Conservation (phyloP, 768 basidiomycete species). For the Boletellus emodensis region DNA sequence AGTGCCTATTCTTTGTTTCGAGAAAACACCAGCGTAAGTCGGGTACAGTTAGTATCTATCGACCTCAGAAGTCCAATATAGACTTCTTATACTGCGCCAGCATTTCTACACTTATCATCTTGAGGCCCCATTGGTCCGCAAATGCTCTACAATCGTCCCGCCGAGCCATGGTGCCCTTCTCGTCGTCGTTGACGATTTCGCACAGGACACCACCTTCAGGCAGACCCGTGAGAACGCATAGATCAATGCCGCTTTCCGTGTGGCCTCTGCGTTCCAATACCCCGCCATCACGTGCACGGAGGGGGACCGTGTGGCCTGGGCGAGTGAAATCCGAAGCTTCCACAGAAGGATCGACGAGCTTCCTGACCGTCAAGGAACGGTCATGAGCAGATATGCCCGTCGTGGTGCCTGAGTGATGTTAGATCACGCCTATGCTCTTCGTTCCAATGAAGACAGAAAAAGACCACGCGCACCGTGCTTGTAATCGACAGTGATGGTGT, state of each 20-base stretch:
- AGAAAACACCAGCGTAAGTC: too few species aligned
- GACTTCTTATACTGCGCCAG: conserved; percentile 43
- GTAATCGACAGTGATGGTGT: conserved; percentile 94
- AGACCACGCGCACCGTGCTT: conserved; percentile 55
- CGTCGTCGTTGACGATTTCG: conserved; percentile 92
- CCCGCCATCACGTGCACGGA: conserved; percentile 83
- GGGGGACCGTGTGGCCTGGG: conserved; percentile 93
- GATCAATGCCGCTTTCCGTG: conserved; percentile 86
- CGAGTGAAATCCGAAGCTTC: conserved; percentile 73
- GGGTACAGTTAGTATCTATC: too few species aligned
- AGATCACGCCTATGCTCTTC: not conserved
- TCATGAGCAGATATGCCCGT: conserved; percentile 98
- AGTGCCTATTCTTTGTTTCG: too few species aligned
- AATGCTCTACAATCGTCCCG: conserved; percentile 91
- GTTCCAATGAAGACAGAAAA: not conserved
- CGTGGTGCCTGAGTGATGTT: conserved; percentile 58
- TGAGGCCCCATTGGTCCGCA: conserved; percentile 84
- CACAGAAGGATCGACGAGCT: conserved; percentile 62
- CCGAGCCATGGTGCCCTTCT: conserved; percentile 87
- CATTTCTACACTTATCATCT: conserved; percentile 94
- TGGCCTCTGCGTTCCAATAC: conserved; percentile 87
- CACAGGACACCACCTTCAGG: conserved; percentile 76
- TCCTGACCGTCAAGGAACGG: conserved; percentile 80
- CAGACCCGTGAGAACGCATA: conserved; percentile 71
- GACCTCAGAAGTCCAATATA: not conserved